Percentiles rank a stretch among this genome's conserved stretches.
Conservation (phyloP, 208 protist genomes). For the Wallacemonas sp. region DNA sequence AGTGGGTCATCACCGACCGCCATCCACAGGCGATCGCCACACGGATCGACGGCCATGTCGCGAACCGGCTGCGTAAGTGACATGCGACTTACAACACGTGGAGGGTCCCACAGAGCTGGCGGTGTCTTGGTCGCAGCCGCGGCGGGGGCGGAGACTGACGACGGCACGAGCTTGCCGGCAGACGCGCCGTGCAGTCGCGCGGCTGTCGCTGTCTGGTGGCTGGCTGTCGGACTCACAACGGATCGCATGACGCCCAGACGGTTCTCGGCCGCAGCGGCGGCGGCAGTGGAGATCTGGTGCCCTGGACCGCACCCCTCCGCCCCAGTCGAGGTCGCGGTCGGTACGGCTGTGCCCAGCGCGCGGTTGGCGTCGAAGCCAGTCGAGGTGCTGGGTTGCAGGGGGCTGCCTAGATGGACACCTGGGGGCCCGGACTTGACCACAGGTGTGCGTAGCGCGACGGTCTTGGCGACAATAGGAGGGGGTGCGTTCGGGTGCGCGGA, state of each 20-base stretch:
- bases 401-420: neutral
- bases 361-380: too few relatives aligned
- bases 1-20: conserved; percentile 83
- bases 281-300: too few relatives aligned
- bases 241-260: too few relatives aligned
- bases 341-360: too few relatives aligned
- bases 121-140: neutral
- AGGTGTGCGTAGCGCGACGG: too few relatives aligned
- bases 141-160: neutral
- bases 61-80: conserved; percentile 39
- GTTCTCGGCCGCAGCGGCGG: too few relatives aligned
- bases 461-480: too few relatives aligned
- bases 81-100: conserved; percentile 53
- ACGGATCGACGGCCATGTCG: conserved; percentile 68
- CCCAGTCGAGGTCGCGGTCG: too few relatives aligned
- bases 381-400: conserved; percentile 10
- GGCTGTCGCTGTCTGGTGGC: too few relatives aligned
- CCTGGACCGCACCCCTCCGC: too few relatives aligned
- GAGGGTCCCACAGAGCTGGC: conserved; percentile 18
- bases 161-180: neutral
- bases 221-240: too few relatives aligned
- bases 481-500: conserved; percentile 10
- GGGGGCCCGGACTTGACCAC: neutral
- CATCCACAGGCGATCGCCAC: conserved; percentile 58
- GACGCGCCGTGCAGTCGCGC: neutral